phyloP scores from a whole-genome alignment of 768 basidiomycete species.

The Hygrocybe punicea region DNA sequence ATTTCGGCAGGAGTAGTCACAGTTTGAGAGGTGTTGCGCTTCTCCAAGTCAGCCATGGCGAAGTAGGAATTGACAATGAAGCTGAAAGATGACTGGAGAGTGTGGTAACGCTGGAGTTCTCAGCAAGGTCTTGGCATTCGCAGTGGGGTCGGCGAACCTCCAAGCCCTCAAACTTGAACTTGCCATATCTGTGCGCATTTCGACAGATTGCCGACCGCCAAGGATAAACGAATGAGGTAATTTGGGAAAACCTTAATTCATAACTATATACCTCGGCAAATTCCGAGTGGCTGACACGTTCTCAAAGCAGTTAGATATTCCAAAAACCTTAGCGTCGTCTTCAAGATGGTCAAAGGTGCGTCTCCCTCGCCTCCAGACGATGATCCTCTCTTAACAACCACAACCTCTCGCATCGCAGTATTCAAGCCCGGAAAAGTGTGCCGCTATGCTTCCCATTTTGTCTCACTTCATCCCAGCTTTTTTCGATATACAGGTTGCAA shows the following conservation, averaged over 20 bases:
- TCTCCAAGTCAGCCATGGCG: no score
- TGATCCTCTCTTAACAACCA: conserved; percentile 10
- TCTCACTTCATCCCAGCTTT: not conserved
- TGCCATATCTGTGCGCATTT: no score
- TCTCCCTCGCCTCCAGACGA: conserved; percentile 4
- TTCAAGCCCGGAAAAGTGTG: conserved; percentile 92
- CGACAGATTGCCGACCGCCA: no score
- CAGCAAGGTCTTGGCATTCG: no score
- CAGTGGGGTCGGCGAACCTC: no score
- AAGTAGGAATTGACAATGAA: no score
- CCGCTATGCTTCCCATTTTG: not conserved
- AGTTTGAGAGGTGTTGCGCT: no score
- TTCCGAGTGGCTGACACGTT: conserved; percentile 29
- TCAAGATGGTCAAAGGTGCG: conserved; percentile 61
- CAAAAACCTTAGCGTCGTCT: conserved; percentile 27
- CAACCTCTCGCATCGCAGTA: conserved; percentile 43
- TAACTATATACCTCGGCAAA: conserved; percentile 46
- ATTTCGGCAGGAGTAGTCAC: no score
- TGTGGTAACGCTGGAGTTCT: no score
- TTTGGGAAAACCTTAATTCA: conserved; percentile 33
- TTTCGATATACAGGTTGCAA: conserved; percentile 62
- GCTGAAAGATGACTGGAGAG: no score
- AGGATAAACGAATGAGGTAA: no score
- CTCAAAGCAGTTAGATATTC: conserved; percentile 12
- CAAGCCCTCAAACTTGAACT: no score